Base-by-base conservation (phyloP, 1,284 basidiomycete genomes). In the Microbotryum lychnidis-dioicae region DNA sequence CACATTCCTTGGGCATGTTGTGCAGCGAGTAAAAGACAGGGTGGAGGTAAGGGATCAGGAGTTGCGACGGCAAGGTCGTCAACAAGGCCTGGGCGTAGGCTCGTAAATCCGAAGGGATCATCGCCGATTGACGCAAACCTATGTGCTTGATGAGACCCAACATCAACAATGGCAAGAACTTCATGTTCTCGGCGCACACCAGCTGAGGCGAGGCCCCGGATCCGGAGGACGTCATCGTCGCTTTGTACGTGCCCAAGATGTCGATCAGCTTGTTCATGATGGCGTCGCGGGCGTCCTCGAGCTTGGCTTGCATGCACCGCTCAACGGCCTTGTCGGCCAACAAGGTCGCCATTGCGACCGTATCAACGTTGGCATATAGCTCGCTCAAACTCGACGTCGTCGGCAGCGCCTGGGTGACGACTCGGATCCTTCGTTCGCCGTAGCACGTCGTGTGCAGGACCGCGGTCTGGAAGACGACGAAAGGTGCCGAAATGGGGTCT, bases 281-380 rank as follows among this genome's bases (percentile, higher is more conserved):
- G n/a, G 87, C 84, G 72, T 96, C 93, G 49, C 96, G 82, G 21
- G 88, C 88, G 72, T 98, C 94, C 76, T 98, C 94, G 33, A 99
- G 80, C 72, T 91, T 91, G 56, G 76, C 73, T 75, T 91, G 86
- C 73, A 94, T 82, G 6, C 86, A 86, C 65, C 91, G 84, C 77
- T 98, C 96, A 48, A 98, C 93, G 8, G 92, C 94, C 80, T 98
- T 98, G 81, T 96, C 93, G 45, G 93, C 89, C 55, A 97, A 80
- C 51, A 91, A 81, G 0, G 91, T 91, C 7, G 86, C 85, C 63
- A 98, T 84, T 2, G 94, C 93, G 46, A 94, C 79, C 74, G 97
- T 92, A 73, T 99, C 96, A 6, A 89, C 94, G 1, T 89, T 92
- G 0, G 90, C 90, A 75, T 92, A 98, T 46, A 99, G 78, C 75